A percentile compares a stretch with the other conserved stretches of the same genome.
These are phyloP conservation scores for Neolentinus lepideus DNA, from an alignment of 1,284 basidiomycete species.

Conservation along the genomic window DNA sequence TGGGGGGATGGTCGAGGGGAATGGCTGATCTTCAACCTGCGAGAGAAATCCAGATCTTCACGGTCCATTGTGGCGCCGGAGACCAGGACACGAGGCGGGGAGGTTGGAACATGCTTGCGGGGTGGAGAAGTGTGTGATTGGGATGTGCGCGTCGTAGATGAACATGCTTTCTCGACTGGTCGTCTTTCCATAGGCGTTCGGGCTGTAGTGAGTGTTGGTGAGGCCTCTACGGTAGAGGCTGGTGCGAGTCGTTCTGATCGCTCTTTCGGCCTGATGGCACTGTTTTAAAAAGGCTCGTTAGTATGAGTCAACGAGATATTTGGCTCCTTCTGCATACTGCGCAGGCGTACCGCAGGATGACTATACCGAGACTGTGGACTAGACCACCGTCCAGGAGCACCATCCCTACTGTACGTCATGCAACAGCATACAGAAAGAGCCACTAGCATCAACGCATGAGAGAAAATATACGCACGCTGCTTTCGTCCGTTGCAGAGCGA, in stretches of 20 bases:
- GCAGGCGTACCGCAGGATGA: not conserved
- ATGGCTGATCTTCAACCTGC: slow-evolving; percentile 60
- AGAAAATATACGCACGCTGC: slow-evolving; percentile 42
- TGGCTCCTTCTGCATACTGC: not conserved
- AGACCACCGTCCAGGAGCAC: no score
- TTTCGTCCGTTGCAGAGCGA: slow-evolving; percentile 56
- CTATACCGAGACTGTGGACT: not conserved
- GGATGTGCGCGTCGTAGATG: slow-evolving; percentile 12
- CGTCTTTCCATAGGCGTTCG: slow-evolving; percentile 3
- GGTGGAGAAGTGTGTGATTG: slow-evolving; percentile 20
- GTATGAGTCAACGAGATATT: not conserved
- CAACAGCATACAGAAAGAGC: not conserved
- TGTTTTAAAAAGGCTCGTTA: slow-evolving; percentile 17
- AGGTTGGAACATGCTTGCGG: slow-evolving; percentile 19
- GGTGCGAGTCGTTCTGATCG: slow-evolving; percentile 34
- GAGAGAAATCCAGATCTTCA: slow-evolving; percentile 54
- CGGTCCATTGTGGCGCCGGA: slow-evolving; percentile 44
- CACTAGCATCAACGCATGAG: not conserved
- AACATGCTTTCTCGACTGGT: slow-evolving; percentile 1
- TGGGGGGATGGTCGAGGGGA: slow-evolving; percentile 19
- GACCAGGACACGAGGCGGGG: slow-evolving; percentile 25
- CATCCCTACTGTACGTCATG: not conserved
- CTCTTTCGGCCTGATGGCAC: slow-evolving; percentile 38
- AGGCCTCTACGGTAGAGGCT: slow-evolving; percentile 14
- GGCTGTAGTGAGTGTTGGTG: slow-evolving; percentile 2